Evolutionary conservation across 768 basidiomycete species (phyloP).

Genomic region (Panaeolus cyanescens): DNA sequence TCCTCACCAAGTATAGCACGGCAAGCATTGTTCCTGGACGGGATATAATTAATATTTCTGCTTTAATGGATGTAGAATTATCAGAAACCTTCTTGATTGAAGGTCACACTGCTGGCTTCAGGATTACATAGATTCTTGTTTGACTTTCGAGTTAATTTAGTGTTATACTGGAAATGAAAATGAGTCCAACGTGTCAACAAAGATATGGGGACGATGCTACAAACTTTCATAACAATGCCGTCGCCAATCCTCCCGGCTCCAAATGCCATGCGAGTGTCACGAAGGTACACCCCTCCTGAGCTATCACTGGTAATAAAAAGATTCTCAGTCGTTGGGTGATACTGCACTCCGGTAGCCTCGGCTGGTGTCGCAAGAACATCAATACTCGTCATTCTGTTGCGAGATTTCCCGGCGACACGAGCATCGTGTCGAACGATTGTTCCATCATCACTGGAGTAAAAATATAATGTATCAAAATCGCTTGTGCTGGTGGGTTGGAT

Average conservation of each 20-base stretch:
- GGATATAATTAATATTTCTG: neutral
- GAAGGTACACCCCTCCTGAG: conserved; percentile 60
- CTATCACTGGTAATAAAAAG: conserved; percentile 69
- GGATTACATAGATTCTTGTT: conserved; percentile 50
- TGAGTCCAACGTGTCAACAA: conserved; percentile 3
- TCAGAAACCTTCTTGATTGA: conserved; percentile 66
- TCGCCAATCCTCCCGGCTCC: conserved; percentile 47
- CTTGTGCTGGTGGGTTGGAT: neutral
- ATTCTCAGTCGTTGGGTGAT: conserved; percentile 68
- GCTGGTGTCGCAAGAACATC: conserved; percentile 50
- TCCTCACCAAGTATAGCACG: conserved; percentile 62
- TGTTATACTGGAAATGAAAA: conserved; percentile 37
- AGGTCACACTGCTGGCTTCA: conserved; percentile 67
- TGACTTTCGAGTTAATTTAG: conserved; percentile 42
- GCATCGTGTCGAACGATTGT: conserved; percentile 63
- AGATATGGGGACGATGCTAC: conserved; percentile 10
- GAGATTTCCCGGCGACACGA: conserved; percentile 31
- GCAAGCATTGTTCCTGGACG: conserved; percentile 59
- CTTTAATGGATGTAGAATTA: neutral
- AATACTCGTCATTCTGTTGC: conserved; percentile 37
- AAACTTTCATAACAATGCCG: conserved; percentile 59
- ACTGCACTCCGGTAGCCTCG: conserved; percentile 67
- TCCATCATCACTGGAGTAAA: conserved; percentile 65
- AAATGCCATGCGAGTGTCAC: conserved; percentile 77
- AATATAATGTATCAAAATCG: neutral